Evolutionary conservation across 371 early-diverging fungal species (phyloP).

Genomic region (Mortierella sp.): DNA sequence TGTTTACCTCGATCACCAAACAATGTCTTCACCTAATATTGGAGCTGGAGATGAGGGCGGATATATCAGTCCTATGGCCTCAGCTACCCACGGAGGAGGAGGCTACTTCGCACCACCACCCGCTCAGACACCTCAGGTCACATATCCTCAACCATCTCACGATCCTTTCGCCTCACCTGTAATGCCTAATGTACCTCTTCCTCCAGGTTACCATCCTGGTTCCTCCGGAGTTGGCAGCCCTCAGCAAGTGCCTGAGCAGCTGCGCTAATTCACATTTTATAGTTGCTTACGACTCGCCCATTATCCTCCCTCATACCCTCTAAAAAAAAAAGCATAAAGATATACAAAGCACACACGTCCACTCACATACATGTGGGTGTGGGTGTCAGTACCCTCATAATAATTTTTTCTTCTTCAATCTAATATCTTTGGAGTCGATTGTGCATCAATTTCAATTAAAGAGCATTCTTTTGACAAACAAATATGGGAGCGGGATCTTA

Average conservation of each 20-base stretch:
- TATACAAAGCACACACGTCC: too few relatives aligned
- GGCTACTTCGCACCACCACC: conserved; percentile 39
- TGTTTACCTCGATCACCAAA: conserved; percentile 46
- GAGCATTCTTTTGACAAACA: too few relatives aligned
- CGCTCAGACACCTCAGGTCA: conserved; percentile 3
- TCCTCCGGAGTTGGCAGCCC: conserved; percentile 26
- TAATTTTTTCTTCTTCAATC: too few relatives aligned
- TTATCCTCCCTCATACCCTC: neutral
- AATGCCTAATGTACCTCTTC: conserved; percentile 22
- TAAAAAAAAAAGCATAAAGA: too few relatives aligned
- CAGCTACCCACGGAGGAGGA: neutral
- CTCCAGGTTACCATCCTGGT: conserved; percentile 23
- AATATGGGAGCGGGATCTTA: too few relatives aligned
- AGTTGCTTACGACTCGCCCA: too few relatives aligned
- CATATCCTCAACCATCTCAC: conserved; percentile 30
- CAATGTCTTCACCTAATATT: conserved; percentile 26
- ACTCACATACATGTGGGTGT: too few relatives aligned
- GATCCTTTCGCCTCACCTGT: conserved; percentile 50
- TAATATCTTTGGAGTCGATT: too few relatives aligned
- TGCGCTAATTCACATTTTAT: neutral
- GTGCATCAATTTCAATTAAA: too few relatives aligned
- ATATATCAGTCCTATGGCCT: conserved; percentile 30
- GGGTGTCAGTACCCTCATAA: too few relatives aligned
- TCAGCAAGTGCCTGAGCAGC: conserved; percentile 26
- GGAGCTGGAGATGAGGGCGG: conserved; percentile 2